Conservation (phyloP, 768 basidiomycete genomes). For the Exidia glandulosa region DNA sequence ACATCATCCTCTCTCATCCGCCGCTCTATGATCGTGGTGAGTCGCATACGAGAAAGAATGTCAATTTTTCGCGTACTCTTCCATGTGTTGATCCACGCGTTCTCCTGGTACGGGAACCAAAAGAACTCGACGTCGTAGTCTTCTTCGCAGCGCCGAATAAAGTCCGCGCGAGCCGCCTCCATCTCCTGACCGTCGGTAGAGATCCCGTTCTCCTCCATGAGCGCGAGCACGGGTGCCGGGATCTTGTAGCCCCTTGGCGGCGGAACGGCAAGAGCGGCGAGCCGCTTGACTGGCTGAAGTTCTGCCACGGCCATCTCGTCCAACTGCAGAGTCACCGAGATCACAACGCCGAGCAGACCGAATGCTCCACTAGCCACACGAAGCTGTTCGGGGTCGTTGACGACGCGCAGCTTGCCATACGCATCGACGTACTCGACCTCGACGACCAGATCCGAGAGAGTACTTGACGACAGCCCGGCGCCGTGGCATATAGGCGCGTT, state of each 20-base stretch:
- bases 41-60: background rate
- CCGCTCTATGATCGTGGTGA: background rate
- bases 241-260: slow-evolving; percentile 14
- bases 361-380: slow-evolving; percentile 18
- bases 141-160: slow-evolving; percentile 12
- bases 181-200: slow-evolving; percentile 8
- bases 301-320: slow-evolving; percentile 16
- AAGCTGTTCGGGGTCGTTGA: slow-evolving; percentile 14
- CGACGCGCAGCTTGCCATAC: slow-evolving; percentile 10
- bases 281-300: slow-evolving; percentile 13
- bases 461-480: slow-evolving; percentile 13
- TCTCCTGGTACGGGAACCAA: slow-evolving; percentile 19
- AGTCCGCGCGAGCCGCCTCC: slow-evolving; percentile 11
- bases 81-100: slow-evolving; percentile 20
- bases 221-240: slow-evolving; percentile 10
- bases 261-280: slow-evolving; percentile 14
- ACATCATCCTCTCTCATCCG: background rate
- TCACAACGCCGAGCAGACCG: slow-evolving; percentile 18
- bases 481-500: slow-evolving; percentile 20
- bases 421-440: slow-evolving; percentile 18
- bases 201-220: slow-evolving; percentile 10
- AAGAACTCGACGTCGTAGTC: slow-evolving; percentile 21
- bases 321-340: slow-evolving; percentile 15
- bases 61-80: slow-evolving; percentile 4
- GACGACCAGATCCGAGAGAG: slow-evolving; percentile 17